A percentile compares a stretch with the other conserved stretches of the same genome.
Conservation (phyloP, 2,329 filamentous ascomycete genomes). For the Cordyceps cicadae region DNA sequence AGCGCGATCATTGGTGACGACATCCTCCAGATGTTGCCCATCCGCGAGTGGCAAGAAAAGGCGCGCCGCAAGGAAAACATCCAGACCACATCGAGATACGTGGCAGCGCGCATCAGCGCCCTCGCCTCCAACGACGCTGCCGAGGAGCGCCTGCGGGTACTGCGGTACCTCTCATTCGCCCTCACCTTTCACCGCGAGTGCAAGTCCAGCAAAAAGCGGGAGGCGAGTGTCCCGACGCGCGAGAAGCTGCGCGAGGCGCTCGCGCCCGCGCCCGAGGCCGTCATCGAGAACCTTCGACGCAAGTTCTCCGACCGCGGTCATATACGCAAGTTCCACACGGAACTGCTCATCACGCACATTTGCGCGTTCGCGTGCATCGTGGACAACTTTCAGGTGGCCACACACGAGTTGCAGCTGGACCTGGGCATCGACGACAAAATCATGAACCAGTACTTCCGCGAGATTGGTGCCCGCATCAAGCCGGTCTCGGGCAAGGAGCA, state of each 20-base stretch:
- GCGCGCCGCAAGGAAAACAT: constrained; percentile 51
- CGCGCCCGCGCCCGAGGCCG: constrained; percentile 48
- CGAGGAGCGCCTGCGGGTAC: constrained; percentile 45
- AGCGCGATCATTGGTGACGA: constrained; percentile 58
- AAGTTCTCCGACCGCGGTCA: constrained; percentile 58
- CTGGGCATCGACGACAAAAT: constrained; percentile 62
- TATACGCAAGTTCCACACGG: constrained; percentile 63
- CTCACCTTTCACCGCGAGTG: constrained; percentile 44
- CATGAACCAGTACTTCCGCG: constrained; percentile 63
- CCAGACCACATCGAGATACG: constrained; percentile 51
- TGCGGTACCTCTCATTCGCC: constrained; percentile 53
- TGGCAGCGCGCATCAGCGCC: constrained; percentile 52
- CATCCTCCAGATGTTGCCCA: constrained; percentile 57
- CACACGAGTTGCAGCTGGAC: constrained; percentile 61
- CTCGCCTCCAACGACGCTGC: constrained; percentile 38
- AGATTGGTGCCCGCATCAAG: constrained; percentile 65
- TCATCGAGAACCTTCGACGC: constrained; percentile 59
- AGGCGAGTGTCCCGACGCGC: constrained; percentile 47
- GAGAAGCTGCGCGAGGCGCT: constrained; percentile 54
- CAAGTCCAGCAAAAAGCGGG: constrained; percentile 35
- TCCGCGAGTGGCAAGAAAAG: constrained; percentile 67
- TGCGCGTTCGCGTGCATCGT: constrained; percentile 63
- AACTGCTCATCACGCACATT: constrained; percentile 66
- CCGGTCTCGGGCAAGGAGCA: constrained; percentile 49
- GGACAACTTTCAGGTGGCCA: constrained; percentile 66